Base-by-base conservation (phyloP, 2,329 filamentous ascomycete species). In the Cladosporium sp. region DNA sequence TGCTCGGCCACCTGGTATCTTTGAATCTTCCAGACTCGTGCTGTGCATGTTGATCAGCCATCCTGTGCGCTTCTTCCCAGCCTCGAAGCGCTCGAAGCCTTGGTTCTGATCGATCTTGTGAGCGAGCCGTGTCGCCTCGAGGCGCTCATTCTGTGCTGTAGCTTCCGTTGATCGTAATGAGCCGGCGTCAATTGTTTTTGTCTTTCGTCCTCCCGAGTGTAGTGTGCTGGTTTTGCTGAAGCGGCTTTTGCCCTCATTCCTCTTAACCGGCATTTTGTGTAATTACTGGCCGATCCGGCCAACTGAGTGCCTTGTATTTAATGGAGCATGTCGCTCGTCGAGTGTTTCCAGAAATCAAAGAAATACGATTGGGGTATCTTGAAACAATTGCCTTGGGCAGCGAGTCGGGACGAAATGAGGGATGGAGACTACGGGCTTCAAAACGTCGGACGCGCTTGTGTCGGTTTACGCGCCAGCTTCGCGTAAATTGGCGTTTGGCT, bases 1-100 rank as follows among this genome's bases (percentile, higher is more conserved):
- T 1, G 93, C 87, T 59, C 89, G 84, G 35, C 93, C 93, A 55
- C 89, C 88, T 1, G 87, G 85, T 43, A 87, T 80, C 61, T 89
- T 87, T 13, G 91, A 81, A 67, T 97, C 92, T 69, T 95, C 76
- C 43, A 98, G 79, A 10, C 84, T 83, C 0, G 93, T 97, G 37
- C 90, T 84, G 68, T 95, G 89, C 74, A 97, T 88, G 66, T 97
- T 98, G 62, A 92, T 89, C 3, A 98, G 81, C 93, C 93, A 98
- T 58, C 95, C 91, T 46, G 87, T 81, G 66, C 84, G 87, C 72
- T 86, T 89, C 67, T 87, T 83, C 44, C 89, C 93, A 32, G 88
- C 85, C 59, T 98, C 95, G 68, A 91, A 96, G 46, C 92, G 86
- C 33, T 85, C 79, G 69, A 98, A 98, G 49, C 93, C 95, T 84